Evolutionary conservation across 257 asterid genomes (phyloP).

Genomic region (Jaltomata sinuosa): DNA sequence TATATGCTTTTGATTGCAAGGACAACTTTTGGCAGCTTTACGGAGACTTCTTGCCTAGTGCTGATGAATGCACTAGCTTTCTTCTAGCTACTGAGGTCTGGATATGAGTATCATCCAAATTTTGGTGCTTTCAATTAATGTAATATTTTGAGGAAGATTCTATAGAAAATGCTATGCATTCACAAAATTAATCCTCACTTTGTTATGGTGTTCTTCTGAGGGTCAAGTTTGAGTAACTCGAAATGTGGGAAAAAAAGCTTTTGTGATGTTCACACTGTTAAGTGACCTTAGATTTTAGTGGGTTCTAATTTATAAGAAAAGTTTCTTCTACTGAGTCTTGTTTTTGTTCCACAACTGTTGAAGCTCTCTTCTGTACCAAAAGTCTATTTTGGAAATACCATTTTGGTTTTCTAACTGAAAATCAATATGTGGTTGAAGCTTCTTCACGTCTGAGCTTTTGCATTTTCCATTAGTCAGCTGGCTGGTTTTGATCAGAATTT

Average conservation of each 20-base stretch:
- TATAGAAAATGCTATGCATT: not conserved
- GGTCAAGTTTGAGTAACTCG: not conserved
- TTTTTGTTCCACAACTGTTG: not conserved
- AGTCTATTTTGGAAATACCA: not conserved
- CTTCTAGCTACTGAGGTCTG: conserved; percentile 96
- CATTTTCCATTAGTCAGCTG: not conserved
- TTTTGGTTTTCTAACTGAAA: not conserved
- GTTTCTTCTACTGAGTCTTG: not conserved
- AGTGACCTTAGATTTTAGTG: not conserved
- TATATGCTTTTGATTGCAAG: conserved; percentile 86
- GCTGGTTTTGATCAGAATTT: not conserved
- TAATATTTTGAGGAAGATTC: not conserved
- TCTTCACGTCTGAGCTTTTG: not conserved
- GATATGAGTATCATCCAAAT: not conserved
- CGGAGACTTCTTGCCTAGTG: conserved; percentile 87
- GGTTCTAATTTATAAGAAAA: not conserved
- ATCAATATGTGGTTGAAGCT: not conserved
- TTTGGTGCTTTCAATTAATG: not conserved
- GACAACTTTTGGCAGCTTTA: conserved; percentile 94
- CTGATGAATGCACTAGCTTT: conserved; percentile 83
- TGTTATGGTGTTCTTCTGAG: not conserved
- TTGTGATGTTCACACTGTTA: not conserved
- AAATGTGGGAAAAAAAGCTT: not conserved
- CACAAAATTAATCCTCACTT: not conserved
- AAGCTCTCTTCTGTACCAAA: not conserved